Conservation (phyloP, 2,329 filamentous ascomycete genomes). For the Furcasterigmium furcatum region DNA sequence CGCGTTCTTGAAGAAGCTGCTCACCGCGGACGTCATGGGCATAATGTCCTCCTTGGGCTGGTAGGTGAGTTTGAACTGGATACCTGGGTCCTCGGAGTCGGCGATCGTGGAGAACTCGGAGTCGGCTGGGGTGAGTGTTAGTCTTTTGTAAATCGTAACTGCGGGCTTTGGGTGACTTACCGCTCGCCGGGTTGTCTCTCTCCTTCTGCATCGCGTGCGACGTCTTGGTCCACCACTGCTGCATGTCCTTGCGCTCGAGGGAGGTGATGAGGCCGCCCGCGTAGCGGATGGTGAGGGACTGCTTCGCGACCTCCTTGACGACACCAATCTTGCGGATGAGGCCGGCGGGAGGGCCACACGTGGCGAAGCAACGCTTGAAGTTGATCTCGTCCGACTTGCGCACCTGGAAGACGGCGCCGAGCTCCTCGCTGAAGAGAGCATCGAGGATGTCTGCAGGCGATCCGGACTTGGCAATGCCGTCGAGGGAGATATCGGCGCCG, state of each 20-base stretch:
- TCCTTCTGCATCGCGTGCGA: constrained; percentile 89
- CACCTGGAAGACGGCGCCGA: constrained; percentile 94
- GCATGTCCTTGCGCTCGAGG: constrained; percentile 68
- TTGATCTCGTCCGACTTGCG: constrained; percentile 78
- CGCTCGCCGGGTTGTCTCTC: constrained; percentile 83
- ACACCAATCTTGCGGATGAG: constrained; percentile 82
- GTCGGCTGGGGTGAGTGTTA: constrained; percentile 45
- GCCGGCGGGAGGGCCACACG: constrained; percentile 77
- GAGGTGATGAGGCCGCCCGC: constrained; percentile 63
- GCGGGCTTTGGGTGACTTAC: background rate
- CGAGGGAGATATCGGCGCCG: constrained; percentile 81
- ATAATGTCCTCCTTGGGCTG: constrained; percentile 74
- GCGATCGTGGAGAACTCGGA: constrained; percentile 73
- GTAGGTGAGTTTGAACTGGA: constrained; percentile 81
- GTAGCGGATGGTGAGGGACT: constrained; percentile 74
- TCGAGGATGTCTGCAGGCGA: constrained; percentile 65
- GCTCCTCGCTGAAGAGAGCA: constrained; percentile 90
- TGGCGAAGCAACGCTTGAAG: constrained; percentile 88
- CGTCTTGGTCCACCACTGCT: constrained; percentile 85
- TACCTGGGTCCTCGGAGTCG: constrained; percentile 75
- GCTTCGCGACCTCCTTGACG: constrained; percentile 65
- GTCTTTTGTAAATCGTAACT: background rate
- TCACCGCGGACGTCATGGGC: constrained; percentile 53
- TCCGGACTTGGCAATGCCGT: constrained; percentile 63
- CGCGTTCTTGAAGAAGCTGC: constrained; percentile 50